Evolutionary conservation across 169 alveolate genomes (phyloP).

Genomic region (Nephromyces sp.): DNA sequence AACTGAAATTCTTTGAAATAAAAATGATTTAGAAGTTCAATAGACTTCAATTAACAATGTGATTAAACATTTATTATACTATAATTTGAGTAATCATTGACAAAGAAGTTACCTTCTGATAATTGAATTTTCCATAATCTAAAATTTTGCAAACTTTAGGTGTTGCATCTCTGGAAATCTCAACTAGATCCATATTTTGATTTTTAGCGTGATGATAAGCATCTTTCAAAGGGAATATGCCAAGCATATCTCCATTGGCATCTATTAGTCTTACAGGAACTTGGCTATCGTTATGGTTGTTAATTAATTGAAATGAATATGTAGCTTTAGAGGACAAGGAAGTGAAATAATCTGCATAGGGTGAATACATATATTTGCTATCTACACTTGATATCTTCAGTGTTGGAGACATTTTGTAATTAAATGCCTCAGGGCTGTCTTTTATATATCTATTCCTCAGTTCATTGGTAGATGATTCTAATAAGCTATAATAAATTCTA

Average conservation of each 20-base stretch:
- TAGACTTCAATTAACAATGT: neutral
- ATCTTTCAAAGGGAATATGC: neutral
- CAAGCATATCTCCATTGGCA: neutral
- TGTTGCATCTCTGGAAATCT: neutral
- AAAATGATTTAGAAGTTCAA: neutral
- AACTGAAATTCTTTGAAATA: neutral
- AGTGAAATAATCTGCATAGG: neutral
- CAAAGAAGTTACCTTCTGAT: neutral
- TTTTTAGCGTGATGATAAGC: neutral
- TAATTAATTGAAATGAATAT: neutral
- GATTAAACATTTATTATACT: neutral
- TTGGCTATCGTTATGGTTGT: neutral
- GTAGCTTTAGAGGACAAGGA: neutral
- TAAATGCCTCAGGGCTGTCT: too few species aligned
- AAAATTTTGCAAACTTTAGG: neutral
- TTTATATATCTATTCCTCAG: too few species aligned
- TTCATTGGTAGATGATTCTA: too few species aligned
- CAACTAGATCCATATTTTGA: neutral
- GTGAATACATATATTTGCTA: neutral
- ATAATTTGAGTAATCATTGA: neutral
- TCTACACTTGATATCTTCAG: neutral
- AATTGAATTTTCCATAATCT: neutral
- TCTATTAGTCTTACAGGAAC: neutral
- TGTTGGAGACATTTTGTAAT: too few species aligned
- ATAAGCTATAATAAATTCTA: too few species aligned